phyloP scores from a whole-genome alignment of 2,329 filamentous ascomycete species.

The Colletotrichum salicis region DNA sequence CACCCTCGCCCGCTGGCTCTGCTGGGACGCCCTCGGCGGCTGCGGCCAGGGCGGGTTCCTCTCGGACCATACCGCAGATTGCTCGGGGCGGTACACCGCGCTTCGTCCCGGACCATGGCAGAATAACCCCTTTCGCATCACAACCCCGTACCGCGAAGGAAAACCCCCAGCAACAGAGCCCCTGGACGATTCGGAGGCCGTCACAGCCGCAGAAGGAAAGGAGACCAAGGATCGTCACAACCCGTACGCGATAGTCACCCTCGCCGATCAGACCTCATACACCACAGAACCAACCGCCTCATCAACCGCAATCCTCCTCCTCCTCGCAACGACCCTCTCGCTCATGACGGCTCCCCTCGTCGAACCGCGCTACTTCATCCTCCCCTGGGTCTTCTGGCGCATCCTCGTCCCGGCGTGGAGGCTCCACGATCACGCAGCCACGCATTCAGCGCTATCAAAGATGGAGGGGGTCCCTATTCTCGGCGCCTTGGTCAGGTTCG shows the following conservation, averaged over 20 bases:
- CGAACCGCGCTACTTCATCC: conserved; percentile 94
- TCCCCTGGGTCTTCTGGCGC: conserved; percentile 94
- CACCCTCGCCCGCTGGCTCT: conserved; percentile 73
- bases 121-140: conserved; percentile 43
- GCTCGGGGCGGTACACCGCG: conserved; percentile 6
- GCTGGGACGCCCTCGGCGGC: conserved; percentile 71
- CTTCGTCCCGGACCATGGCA: conserved; percentile 37
- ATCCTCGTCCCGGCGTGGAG: conserved; percentile 74
- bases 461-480: conserved; percentile 18
- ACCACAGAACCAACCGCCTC: conserved; percentile 49
- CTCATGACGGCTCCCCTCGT: conserved; percentile 91
- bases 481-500: conserved; percentile 26
- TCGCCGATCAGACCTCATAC: conserved; percentile 40
- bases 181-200: neutral
- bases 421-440: conserved; percentile 21
- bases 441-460: neutral
- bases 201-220: neutral
- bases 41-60: conserved; percentile 37
- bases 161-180: conserved; percentile 15
- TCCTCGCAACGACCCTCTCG: conserved; percentile 79
- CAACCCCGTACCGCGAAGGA: conserved; percentile 1
- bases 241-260: conserved; percentile 36
- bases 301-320: conserved; percentile 65
- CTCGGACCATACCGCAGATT: conserved; percentile 11
- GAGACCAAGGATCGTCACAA: conserved; percentile 9